Percentiles rank a stretch among this genome's conserved stretches.
These are phyloP conservation scores for Carex arenaria DNA, from an alignment of 202 grass and related monocot species.

Conservation along the genomic window DNA sequence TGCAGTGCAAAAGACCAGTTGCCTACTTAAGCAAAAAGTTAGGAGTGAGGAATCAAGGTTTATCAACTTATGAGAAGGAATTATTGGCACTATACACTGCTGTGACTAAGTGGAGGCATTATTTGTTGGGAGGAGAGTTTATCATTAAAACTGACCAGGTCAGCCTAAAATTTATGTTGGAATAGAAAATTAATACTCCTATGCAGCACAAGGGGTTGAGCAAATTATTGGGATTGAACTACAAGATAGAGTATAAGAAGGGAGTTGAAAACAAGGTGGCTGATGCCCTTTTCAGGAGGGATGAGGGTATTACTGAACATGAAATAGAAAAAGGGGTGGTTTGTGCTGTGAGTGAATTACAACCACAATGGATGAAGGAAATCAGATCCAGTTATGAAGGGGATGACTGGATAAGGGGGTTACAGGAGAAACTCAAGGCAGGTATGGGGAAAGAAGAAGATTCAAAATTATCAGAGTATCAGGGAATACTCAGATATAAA, in stretches of 20 bases:
- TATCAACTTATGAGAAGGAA: background rate
- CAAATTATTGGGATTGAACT: background rate
- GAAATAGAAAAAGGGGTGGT: no score
- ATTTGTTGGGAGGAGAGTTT: background rate
- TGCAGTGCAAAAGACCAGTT: background rate
- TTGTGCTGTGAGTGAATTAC: background rate
- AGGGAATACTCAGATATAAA: background rate
- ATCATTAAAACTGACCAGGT: background rate
- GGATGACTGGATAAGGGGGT: background rate
- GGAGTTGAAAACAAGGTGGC: background rate
- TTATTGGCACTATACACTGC: background rate
- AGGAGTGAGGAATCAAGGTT: background rate
- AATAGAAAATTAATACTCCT: background rate
- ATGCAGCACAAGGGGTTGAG: background rate
- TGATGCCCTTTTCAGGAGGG: background rate
- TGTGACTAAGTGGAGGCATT: background rate
- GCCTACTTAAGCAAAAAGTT: background rate
- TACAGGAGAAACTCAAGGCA: no score
- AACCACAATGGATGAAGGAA: background rate
- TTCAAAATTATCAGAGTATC: background rate
- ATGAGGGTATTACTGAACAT: no score
- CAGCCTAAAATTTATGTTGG: background rate
- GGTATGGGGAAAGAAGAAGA: fast-evolving
- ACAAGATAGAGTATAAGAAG: background rate
- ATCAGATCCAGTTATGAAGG: background rate